Conservation (phyloP, 768 basidiomycete species). For the Amanita inopinata region DNA sequence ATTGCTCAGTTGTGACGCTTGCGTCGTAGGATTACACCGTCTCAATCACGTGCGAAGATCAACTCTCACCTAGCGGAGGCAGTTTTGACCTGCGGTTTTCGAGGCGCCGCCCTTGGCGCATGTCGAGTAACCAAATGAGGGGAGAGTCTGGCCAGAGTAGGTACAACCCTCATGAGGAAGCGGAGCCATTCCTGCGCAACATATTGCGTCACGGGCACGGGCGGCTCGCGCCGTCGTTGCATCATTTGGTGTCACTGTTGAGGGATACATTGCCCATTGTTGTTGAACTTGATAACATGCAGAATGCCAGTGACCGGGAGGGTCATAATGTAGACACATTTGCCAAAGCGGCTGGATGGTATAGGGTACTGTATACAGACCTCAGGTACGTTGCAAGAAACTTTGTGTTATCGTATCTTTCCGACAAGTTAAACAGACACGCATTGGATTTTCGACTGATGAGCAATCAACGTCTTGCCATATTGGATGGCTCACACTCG, state of each 20-base stretch:
- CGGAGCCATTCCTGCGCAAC: conserved; percentile 65
- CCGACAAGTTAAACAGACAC: conserved; percentile 33
- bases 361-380: conserved; percentile 62
- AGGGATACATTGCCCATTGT: conserved; percentile 74
- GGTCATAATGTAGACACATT: conserved; percentile 48
- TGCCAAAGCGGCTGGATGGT: conserved; percentile 78
- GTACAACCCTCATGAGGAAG: conserved; percentile 71
- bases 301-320: conserved; percentile 23
- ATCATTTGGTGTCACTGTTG: conserved; percentile 57
- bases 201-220: conserved; percentile 61
- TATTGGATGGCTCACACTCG: conserved; percentile 67
- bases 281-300: conserved; percentile 54
- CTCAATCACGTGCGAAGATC: conserved; percentile 70
- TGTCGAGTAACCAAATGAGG: conserved; percentile 14
- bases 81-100: conserved; percentile 71
- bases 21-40: conserved; percentile 58
- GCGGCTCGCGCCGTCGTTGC: conserved; percentile 52
- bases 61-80: conserved; percentile 56
- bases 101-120: conserved; percentile 25
- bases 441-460: conserved; percentile 76
- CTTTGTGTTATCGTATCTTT: not conserved
- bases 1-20: not conserved
- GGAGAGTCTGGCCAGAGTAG: conserved; percentile 15
- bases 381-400: conserved; percentile 35
- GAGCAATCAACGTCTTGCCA: conserved; percentile 50